A percentile compares a stretch with the other conserved stretches of the same genome.
These are phyloP conservation scores for Hirschfeldia incana DNA, from an alignment of 345 rosid genomes.

Conservation along the genomic window DNA sequence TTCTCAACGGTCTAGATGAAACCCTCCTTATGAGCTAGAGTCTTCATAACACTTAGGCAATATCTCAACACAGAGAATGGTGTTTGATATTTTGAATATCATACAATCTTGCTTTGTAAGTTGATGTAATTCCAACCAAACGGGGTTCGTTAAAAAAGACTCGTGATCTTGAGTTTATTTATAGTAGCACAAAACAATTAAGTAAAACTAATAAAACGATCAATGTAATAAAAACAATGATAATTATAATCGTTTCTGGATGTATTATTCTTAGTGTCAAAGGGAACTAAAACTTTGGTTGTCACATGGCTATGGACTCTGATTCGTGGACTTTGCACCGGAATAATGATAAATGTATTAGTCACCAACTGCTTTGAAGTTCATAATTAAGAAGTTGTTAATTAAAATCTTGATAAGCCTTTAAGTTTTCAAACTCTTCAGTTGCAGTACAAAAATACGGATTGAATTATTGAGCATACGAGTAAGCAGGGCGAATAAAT, in stretches of 20 bases:
- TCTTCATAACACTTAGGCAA: background rate
- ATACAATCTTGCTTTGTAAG: background rate
- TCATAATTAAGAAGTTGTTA: background rate
- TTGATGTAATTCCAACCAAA: background rate
- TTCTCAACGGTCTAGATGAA: background rate
- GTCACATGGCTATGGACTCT: constrained; percentile 24
- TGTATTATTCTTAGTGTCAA: constrained; percentile 3
- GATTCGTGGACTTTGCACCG: constrained; percentile 26
- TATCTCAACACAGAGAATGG: background rate
- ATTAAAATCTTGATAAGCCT: background rate
- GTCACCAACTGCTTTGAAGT: background rate
- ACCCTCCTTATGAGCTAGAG: background rate
- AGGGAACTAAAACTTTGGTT: background rate
- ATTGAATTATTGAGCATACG: constrained; percentile 27
- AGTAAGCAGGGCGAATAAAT: constrained; percentile 32
- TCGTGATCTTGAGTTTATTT: background rate
- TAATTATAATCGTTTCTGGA: background rate
- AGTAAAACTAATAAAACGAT: background rate
- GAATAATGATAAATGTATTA: background rate
- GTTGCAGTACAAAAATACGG: background rate
- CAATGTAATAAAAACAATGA: background rate
- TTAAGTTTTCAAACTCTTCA: background rate
- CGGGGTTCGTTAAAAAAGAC: background rate
- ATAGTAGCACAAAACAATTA: background rate
- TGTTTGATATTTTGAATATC: background rate